Base-by-base conservation (phyloP, 2,329 filamentous ascomycete genomes). In the Colletotrichum cuscutae region DNA sequence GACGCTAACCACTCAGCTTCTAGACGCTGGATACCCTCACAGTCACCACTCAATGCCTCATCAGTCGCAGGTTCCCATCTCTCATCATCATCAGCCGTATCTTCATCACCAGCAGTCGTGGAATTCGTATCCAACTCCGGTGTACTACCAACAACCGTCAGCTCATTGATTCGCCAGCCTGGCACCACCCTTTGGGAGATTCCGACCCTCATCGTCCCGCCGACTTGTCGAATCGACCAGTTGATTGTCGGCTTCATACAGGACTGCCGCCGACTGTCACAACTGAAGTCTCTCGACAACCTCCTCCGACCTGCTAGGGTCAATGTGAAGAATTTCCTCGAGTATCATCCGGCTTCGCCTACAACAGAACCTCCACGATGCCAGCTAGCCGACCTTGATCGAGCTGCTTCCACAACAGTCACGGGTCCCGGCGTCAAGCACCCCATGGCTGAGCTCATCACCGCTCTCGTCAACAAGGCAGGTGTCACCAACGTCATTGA, bases 241-340 rank as follows among this genome's bases (percentile, higher is more conserved):
- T 77, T 83, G 46, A 67, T 83, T n/a, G 75, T 79, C 42, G 78
- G 80, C 60, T 80, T 84, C 57, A 73, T 84, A 19, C 79, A 81
- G 57, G 77, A 81, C 67, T 82, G 82, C 69, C 82, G 79, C 54
- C 78, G 77, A 60, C 78, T 82, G 58, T 77, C 79, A n/a, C 75
- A 77, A 52, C 71, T 76, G 62, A 76, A 74, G 72, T 76, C 77
- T 42, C 77, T 76, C 22, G 77, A 76, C 58, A 75, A 79, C 42
- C 77, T 83, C 6, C 77, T 80, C 26, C 81, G 82, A 4, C 80
- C 82, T 37, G 63, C 75, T n/a, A 77, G 75, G 60, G 80, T 80
- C 35, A 80, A 83, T 59, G 68, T 83, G 56, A 79, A 80, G 67
- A 79, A 77, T 3, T 76, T 84, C 42, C 72, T 82, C 37, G 78